phyloP scores from a whole-genome alignment of 768 basidiomycete genomes.

The Cantharellus anzutake region DNA sequence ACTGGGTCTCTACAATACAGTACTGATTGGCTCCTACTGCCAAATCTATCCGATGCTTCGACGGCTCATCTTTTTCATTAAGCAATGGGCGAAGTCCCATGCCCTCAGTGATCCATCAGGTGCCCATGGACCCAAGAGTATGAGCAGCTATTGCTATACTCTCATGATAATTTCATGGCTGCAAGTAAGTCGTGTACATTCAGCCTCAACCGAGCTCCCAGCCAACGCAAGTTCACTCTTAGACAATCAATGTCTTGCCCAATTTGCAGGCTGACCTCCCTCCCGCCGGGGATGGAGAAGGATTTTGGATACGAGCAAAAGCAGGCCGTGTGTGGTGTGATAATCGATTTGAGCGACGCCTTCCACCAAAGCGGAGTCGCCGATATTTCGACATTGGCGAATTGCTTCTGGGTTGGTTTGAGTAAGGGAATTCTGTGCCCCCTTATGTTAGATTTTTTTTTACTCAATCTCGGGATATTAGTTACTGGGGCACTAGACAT shows the following conservation, averaged over 20 bases:
- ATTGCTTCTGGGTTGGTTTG: constrained; percentile 4
- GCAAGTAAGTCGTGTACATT: constrained; percentile 24
- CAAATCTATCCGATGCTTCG: constrained; percentile 22
- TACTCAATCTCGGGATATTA: too few species aligned
- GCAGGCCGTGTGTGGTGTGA: constrained; percentile 6
- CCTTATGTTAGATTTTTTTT: too few species aligned
- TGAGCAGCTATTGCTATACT: constrained; percentile 42
- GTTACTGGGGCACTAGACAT: too few species aligned
- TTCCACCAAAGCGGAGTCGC: background rate
- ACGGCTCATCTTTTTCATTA: constrained; percentile 29
- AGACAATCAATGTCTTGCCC: constrained; percentile 27
- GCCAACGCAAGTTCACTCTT: background rate
- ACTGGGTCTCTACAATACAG: constrained; percentile 33
- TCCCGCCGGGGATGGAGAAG: background rate
- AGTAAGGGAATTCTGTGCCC: background rate
- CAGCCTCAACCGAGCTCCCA: background rate
- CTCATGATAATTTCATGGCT: constrained; percentile 42
- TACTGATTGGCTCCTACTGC: constrained; percentile 33
- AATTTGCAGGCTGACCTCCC: constrained; percentile 20
- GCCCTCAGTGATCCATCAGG: constrained; percentile 30
- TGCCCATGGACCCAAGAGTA: constrained; percentile 17
- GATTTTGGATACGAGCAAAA: constrained; percentile 6
- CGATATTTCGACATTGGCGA: background rate
- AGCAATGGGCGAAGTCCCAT: constrained; percentile 38
- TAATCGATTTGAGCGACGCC: constrained; percentile 1